Conservation (phyloP, 2,329 filamentous ascomycete species). For the Zasmidium angulare region DNA sequence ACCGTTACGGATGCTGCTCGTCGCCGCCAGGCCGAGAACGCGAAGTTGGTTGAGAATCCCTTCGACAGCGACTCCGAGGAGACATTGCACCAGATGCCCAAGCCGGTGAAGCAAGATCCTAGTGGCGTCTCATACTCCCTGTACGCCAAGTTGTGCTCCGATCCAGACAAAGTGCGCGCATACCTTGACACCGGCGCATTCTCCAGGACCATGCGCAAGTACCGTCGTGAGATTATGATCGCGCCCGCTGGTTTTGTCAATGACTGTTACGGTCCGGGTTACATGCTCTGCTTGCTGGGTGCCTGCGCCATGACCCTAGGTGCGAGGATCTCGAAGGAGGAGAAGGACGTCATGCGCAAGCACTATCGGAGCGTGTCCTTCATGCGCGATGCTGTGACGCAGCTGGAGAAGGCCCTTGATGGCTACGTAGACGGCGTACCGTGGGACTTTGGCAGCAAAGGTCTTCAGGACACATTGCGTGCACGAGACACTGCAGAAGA, state of each 20-base stretch:
- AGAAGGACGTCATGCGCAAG: not conserved
- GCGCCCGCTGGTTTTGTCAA: too few species aligned
- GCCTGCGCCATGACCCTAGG: slow-evolving; percentile 13
- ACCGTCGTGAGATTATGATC: too few species aligned
- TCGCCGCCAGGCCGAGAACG: not conserved
- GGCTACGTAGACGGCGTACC: too few species aligned
- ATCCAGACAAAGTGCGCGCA: slow-evolving; percentile 4
- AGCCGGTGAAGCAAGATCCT: not conserved
- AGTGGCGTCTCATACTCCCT: slow-evolving; percentile 4
- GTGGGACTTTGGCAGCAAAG: too few species aligned
- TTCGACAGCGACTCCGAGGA: too few species aligned
- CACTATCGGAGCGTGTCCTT: too few species aligned
- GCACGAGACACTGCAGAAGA: too few species aligned
- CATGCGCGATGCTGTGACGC: too few species aligned
- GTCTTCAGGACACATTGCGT: too few species aligned
- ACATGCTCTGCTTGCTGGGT: slow-evolving; percentile 10
- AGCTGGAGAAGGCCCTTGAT: too few species aligned
- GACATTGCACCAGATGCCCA: not conserved
- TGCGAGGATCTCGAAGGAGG: not conserved
- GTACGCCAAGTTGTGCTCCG: slow-evolving; percentile 4
- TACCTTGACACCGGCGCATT: slow-evolving; percentile 13
- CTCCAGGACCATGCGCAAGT: not conserved
- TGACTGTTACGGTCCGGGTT: slow-evolving; percentile 4
- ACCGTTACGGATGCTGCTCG: too few species aligned
- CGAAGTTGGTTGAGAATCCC: not conserved